Conservation (phyloP, 2,329 filamentous ascomycete genomes). For the Mycosphaerelloides madeirae region DNA sequence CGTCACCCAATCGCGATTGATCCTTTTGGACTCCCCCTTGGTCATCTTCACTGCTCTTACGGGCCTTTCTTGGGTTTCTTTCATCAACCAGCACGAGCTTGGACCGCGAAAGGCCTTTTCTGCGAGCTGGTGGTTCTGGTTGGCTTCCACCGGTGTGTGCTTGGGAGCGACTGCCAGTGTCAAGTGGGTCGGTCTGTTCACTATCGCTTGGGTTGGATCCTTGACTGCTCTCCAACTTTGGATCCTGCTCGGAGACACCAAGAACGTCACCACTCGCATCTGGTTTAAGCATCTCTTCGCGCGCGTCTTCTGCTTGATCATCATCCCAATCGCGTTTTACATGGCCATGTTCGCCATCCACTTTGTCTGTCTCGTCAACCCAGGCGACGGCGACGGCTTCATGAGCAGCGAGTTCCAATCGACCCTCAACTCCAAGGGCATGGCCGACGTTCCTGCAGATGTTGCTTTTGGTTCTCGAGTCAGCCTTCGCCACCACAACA, state of each 20-base stretch:
- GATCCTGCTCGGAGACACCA: slow-evolving; percentile 85
- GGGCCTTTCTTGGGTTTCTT: slow-evolving; percentile 82
- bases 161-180: slow-evolving; percentile 89
- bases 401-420: slow-evolving; percentile 99
- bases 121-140: slow-evolving; percentile 97
- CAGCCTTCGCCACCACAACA: slow-evolving; percentile 87
- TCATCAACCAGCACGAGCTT: slow-evolving; percentile 94
- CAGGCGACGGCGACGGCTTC: slow-evolving; percentile 95
- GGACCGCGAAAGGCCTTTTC: slow-evolving; percentile 84
- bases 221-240: slow-evolving; percentile 90
- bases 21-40: slow-evolving; percentile 91
- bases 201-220: slow-evolving; percentile 93
- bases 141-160: slow-evolving; percentile 76
- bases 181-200: slow-evolving; percentile 99
- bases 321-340: slow-evolving; percentile 86
- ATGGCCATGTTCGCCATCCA: slow-evolving; percentile 97
- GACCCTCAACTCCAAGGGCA: slow-evolving; percentile 90
- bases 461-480: slow-evolving; percentile 84
- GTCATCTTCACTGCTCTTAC: slow-evolving; percentile 92
- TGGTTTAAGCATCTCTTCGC: slow-evolving; percentile 95
- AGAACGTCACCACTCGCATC: slow-evolving; percentile 73
- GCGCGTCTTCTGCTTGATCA: slow-evolving; percentile 81
- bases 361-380: slow-evolving; percentile 88
- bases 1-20: slow-evolving; percentile 88
- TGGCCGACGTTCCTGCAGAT: slow-evolving; percentile 92